phyloP scores from a whole-genome alignment of 495 filamentous ascomycete genomes.

The Neurospora discreta region DNA sequence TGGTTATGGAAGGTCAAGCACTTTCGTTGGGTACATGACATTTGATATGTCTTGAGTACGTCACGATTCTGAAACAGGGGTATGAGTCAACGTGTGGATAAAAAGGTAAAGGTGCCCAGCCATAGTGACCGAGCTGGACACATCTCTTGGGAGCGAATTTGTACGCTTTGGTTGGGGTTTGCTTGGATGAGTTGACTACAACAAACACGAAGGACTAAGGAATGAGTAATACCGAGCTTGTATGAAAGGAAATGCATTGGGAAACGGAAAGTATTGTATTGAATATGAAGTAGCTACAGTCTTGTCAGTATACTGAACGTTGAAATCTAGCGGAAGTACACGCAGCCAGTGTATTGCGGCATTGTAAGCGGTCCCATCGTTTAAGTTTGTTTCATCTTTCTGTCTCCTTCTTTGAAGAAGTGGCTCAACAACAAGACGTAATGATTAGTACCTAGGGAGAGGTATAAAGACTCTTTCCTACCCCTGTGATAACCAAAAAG shows the following conservation, averaged over 20 bases:
- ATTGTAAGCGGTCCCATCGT: not conserved
- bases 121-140: not conserved
- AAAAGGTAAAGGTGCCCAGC: not conserved
- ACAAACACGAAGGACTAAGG: not conserved
- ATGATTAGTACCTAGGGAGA: too few species aligned
- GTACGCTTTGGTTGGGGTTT: not conserved
- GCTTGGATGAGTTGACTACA: not conserved
- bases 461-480: too few species aligned
- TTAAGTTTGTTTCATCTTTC: too few species aligned
- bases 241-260: not conserved
- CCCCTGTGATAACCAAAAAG: too few species aligned
- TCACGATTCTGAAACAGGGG: not conserved
- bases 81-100: not conserved
- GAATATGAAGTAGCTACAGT: not conserved
- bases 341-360: not conserved
- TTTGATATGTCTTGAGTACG: not conserved
- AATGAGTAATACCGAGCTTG: not conserved
- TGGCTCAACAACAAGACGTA: too few species aligned
- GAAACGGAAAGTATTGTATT: not conserved
- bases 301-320: not conserved
- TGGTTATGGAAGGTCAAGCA: too few species aligned
- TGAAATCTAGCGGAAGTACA: not conserved
- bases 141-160: not conserved
- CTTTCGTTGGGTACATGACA: not conserved
- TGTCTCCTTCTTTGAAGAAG: too few species aligned